Percentiles rank a stretch among this genome's conserved stretches.
Conservation (phyloP, 192 early-diverging fungal genomes). For the Phlyctochytrium planicorne region DNA sequence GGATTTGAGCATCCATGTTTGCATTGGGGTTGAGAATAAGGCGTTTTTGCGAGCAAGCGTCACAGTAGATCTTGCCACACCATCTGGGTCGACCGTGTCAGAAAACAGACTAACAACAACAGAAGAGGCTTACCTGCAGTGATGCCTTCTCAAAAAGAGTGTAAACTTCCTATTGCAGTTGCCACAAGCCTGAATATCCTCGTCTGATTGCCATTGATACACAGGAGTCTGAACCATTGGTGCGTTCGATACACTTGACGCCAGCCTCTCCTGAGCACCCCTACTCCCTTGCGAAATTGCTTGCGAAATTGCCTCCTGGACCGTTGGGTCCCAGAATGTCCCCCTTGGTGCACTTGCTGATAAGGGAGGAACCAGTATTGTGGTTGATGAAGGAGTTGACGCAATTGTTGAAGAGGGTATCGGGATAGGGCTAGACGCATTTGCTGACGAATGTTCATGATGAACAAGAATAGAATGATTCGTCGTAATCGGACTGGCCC, state of each 20-base stretch:
- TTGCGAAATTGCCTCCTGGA: neutral
- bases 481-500: too few species aligned
- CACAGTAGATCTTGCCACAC: slow-evolving; percentile 85
- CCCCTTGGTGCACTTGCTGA: neutral
- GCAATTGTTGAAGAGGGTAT: too few species aligned
- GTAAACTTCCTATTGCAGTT: slow-evolving; percentile 70
- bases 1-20: slow-evolving; percentile 26
- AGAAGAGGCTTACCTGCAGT: slow-evolving; percentile 65
- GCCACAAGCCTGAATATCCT: slow-evolving; percentile 65
- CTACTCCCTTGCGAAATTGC: neutral
- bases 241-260: neutral
- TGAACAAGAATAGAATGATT: neutral
- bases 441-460: neutral
- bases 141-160: slow-evolving; percentile 78
- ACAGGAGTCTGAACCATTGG: neutral
- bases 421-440: neutral
- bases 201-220: slow-evolving; percentile 73
- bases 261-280: neutral
- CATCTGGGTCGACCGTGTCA: slow-evolving; percentile 37
- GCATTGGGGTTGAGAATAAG: slow-evolving; percentile 47
- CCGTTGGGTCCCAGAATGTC: too few species aligned
- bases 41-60: slow-evolving; percentile 67
- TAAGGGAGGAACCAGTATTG: neutral
- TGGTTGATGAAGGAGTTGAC: neutral
- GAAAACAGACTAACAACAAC: neutral